Evolutionary conservation across 495 filamentous ascomycete species (phyloP), one percentile per base, ranked within the genome.

Genomic region (Aspergillus wentii): DNA sequence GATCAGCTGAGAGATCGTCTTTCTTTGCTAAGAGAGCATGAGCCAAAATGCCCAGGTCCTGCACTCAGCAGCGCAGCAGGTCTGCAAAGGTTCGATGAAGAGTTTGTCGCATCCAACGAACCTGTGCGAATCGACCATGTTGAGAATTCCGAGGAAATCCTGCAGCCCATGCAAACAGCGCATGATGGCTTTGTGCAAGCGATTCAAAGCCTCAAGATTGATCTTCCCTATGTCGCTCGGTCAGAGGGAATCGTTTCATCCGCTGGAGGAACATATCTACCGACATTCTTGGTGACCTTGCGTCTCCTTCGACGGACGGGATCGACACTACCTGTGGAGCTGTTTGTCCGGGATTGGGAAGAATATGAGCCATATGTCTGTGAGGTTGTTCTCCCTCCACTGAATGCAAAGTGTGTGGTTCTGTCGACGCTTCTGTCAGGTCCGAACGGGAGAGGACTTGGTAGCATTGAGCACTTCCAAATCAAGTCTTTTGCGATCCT

Each of bases 401-500:
- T 71, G 11, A 61, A 66, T 18, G 72, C 62, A 0, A 54, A 43
- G 33, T 79, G 75, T 54, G 30, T 72, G 5, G 33, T 65, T 2
- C 39, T 67, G 4, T 59, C 59, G 0, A 52, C 52, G n/a, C 38
- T 61, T 7, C 23, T 64, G 11, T 40, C 35, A 2, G 23, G 17
- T 17, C 42, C 40, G 25, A 17, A 22, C 15, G 9, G 16, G 1
- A 28, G 22, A 5, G 8, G 38, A 1, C 16, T 16, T 10, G 11
- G 41, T 8, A 16, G 46, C n/a, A 54, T 59, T 15, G 46, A 40
- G 40, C 48, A 53, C 8, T 78, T 60, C 44, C 75, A 79, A 38
- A 56, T 72, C 43, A 77, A 77, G 46, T 41, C 54, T 3, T 57
- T 78, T 26, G 62, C 75, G 8, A 57, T 78, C 10, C 48, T 76